These are phyloP conservation scores for Nicotiana tabacum DNA, from an alignment of 257 asterid species.

Conservation along the genomic window DNA sequence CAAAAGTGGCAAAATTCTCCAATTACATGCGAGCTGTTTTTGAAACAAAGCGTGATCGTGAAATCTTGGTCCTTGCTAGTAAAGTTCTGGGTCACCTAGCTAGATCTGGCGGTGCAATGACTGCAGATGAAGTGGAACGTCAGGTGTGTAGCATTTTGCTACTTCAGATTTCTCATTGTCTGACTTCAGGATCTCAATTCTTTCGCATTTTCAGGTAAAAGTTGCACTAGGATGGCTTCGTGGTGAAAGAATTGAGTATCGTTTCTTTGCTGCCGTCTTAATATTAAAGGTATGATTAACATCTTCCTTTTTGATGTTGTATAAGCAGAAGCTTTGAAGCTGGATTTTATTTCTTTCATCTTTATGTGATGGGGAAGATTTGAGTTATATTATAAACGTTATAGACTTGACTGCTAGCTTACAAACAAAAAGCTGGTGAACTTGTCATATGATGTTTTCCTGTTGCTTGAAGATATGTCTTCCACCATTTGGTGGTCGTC, in stretches of 20 bases:
- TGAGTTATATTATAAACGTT: not conserved
- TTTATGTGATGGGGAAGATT: not conserved
- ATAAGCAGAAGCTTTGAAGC: conserved; percentile 12
- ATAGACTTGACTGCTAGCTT: conserved; percentile 6
- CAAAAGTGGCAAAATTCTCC: conserved; percentile 79
- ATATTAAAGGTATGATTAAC: conserved; percentile 68
- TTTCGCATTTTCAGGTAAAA: conserved; percentile 57
- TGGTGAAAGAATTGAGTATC: conserved; percentile 89
- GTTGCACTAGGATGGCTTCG: conserved; percentile 92
- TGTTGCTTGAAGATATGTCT: not conserved
- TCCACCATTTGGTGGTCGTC: not conserved
- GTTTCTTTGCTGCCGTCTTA: conserved; percentile 92
- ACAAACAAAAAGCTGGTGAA: not conserved
- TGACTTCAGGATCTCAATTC: conserved; percentile 16
- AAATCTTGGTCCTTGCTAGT: conserved; percentile 82
- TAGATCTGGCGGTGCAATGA: conserved; percentile 99
- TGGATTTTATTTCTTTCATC: conserved; percentile 3
- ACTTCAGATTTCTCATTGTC: conserved; percentile 9
- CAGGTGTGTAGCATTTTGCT: conserved; percentile 47
- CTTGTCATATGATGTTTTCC: not conserved
- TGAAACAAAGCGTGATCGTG: conserved; percentile 91
- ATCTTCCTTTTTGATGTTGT: conserved; percentile 10
- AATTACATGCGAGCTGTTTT: conserved; percentile 80
- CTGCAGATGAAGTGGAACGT: conserved; percentile 97
- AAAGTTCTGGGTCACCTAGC: conserved; percentile 95